Percentiles rank a stretch among this genome's conserved stretches.
These are phyloP conservation scores for Penicillium pulvis DNA, from an alignment of 495 filamentous ascomycete genomes.

Conservation along the genomic window DNA sequence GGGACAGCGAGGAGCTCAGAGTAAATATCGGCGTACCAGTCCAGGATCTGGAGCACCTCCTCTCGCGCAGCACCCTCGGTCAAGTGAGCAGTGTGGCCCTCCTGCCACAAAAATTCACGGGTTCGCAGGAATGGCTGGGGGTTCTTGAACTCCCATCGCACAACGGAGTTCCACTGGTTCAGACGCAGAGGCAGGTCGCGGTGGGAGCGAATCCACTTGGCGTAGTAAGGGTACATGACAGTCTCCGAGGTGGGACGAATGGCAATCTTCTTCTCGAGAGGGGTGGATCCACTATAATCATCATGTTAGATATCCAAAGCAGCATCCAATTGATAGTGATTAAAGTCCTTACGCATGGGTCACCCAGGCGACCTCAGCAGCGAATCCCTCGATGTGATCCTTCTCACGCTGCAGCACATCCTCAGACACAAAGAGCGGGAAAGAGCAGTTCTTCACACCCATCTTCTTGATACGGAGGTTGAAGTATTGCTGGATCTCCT, in stretches of 20 bases:
- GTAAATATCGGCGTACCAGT: constrained; percentile 87
- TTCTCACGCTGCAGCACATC: constrained; percentile 93
- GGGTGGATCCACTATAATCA: constrained; percentile 64
- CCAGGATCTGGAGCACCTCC: constrained; percentile 92
- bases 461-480: constrained; percentile 70
- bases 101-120: constrained; percentile 96
- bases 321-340: constrained; percentile 9
- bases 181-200: constrained; percentile 88
- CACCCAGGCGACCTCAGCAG: constrained; percentile 97
- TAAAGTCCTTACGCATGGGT: constrained; percentile 75
- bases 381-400: constrained; percentile 96
- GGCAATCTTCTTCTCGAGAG: constrained; percentile 92
- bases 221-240: constrained; percentile 90
- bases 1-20: constrained; percentile 92
- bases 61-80: constrained; percentile 72
- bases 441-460: constrained; percentile 89
- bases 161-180: constrained; percentile 97
- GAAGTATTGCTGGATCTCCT: constrained; percentile 88
- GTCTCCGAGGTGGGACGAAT: constrained; percentile 95
- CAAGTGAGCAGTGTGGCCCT: constrained; percentile 95
- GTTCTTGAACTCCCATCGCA: constrained; percentile 98
- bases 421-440: constrained; percentile 89
- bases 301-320: constrained; percentile 25
- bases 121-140: constrained; percentile 92
- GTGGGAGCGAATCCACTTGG: constrained; percentile 94